Evolutionary conservation across 495 filamentous ascomycete genomes (phyloP).

Genomic region (Penicillium bovifimosum): DNA sequence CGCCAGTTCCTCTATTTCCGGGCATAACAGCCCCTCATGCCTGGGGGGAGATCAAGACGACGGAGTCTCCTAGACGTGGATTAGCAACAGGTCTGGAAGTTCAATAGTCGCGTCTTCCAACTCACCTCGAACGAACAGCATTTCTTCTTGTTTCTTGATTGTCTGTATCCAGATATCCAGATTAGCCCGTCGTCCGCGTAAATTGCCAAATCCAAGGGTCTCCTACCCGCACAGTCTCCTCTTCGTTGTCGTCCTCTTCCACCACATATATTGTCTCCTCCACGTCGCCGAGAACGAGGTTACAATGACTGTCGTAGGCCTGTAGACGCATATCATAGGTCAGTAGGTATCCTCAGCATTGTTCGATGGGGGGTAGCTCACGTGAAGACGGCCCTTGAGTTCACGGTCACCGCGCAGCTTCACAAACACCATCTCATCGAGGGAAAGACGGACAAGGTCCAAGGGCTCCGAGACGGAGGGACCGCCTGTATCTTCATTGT

Average conservation of each 20-base stretch:
- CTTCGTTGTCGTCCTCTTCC: slow-evolving; percentile 76
- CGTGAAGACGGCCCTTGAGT: slow-evolving; percentile 89
- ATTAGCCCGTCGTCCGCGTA: slow-evolving; percentile 8
- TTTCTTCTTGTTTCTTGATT: slow-evolving; percentile 92
- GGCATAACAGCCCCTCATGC: slow-evolving; percentile 31
- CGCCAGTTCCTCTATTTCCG: slow-evolving; percentile 18
- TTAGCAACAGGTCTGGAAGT: slow-evolving; percentile 5
- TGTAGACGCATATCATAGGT: slow-evolving; percentile 33
- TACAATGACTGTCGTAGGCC: slow-evolving; percentile 99
- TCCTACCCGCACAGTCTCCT: slow-evolving; percentile 63
- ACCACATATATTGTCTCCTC: slow-evolving; percentile 95
- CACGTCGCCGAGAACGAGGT: slow-evolving; percentile 93
- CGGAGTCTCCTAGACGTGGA: slow-evolving; percentile 69
- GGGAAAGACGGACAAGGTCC: slow-evolving; percentile 86
- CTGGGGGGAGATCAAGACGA: slow-evolving; percentile 89
- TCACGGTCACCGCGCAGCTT: slow-evolving; percentile 94
- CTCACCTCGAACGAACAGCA: slow-evolving; percentile 97
- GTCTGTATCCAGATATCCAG: slow-evolving; percentile 51
- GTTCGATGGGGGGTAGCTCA: slow-evolving; percentile 39
- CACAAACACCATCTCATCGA: slow-evolving; percentile 95
- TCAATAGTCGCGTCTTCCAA: slow-evolving; percentile 1
- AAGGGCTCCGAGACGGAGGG: slow-evolving; percentile 76
- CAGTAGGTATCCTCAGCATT: slow-evolving; percentile 4
- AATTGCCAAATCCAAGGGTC: slow-evolving; percentile 8
- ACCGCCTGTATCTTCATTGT: slow-evolving; percentile 57